Evolutionary conservation across 2,329 filamentous ascomycete genomes (phyloP).

Genomic region (Exserohilum rostratum): DNA sequence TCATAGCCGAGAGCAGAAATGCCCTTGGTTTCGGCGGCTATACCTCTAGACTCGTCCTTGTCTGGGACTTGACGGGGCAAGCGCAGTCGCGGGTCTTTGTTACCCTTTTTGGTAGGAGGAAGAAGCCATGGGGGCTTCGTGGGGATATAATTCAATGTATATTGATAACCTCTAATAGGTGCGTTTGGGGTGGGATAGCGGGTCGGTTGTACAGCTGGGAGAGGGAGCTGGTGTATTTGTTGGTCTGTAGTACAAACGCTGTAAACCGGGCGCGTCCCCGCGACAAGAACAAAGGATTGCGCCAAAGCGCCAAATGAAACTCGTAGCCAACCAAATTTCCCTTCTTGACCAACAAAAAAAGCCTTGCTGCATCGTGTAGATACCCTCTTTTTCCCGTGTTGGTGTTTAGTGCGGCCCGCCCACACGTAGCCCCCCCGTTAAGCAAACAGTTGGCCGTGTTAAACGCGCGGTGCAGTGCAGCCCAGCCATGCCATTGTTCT

Average conservation of each 20-base stretch:
- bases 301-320: constrained; percentile 3
- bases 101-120: constrained; percentile 14
- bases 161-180: constrained; percentile 28
- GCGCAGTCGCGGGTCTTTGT: constrained; percentile 37
- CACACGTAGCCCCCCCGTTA: no score
- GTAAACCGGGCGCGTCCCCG: constrained; percentile 9
- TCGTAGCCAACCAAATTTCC: constrained; percentile 3
- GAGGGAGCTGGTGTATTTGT: constrained; percentile 2
- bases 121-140: constrained; percentile 11
- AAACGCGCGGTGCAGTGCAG: no score
- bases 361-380: neutral
- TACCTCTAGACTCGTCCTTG: constrained; percentile 29
- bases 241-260: constrained; percentile 16
- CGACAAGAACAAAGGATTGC: constrained; percentile 3
- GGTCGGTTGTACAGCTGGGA: constrained; percentile 9
- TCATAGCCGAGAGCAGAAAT: constrained; percentile 28
- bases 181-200: constrained; percentile 22
- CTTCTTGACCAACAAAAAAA: neutral
- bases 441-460: no score
- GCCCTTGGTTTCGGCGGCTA: constrained; percentile 39
- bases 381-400: neutral
- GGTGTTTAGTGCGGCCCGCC: no score
- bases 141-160: constrained; percentile 25
- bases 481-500: no score
- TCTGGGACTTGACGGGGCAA: constrained; percentile 34